Conservation (phyloP, 2,329 filamentous ascomycete genomes). For the Arthrobotrys musiformis region DNA sequence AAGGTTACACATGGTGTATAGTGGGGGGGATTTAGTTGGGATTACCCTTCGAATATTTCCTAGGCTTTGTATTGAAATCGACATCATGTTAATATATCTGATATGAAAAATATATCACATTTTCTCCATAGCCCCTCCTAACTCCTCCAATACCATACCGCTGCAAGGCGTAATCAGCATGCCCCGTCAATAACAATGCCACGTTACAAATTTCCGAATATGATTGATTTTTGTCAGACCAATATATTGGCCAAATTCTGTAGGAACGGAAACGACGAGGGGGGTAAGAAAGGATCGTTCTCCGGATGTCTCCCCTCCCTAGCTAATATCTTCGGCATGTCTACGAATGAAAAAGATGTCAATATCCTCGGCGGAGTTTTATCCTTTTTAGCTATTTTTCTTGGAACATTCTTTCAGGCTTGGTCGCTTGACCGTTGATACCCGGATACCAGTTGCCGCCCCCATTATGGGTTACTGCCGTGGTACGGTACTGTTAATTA, state of each 20-base stretch:
- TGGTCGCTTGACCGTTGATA: constrained; percentile 8
- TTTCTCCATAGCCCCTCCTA: neutral
- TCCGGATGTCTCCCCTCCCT: constrained; percentile 1
- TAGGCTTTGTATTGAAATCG: neutral
- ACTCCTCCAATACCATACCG: neutral
- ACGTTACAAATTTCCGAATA: constrained; percentile 43
- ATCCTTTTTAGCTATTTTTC: constrained; percentile 30
- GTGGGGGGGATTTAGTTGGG: neutral
- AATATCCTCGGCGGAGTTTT: constrained; percentile 19
- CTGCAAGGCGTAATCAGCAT: neutral
- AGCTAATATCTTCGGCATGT: neutral
- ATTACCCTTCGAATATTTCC: constrained; percentile 14
- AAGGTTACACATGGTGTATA: constrained; percentile 18
- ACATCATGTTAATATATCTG: constrained; percentile 36
- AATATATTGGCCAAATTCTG: constrained; percentile 32
- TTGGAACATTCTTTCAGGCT: neutral
- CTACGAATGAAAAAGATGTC: constrained; percentile 1
- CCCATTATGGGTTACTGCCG: too few species aligned
- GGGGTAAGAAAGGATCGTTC: too few species aligned
- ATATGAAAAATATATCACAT: constrained; percentile 15
- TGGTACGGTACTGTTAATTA: neutral
- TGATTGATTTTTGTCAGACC: constrained; percentile 27
- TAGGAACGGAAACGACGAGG: neutral
- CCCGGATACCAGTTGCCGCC: constrained; percentile 20
- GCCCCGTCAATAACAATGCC: constrained; percentile 23